Evolutionary conservation across 2,329 filamentous ascomycete species (phyloP).

Genomic region (Fusarium bactridioides): DNA sequence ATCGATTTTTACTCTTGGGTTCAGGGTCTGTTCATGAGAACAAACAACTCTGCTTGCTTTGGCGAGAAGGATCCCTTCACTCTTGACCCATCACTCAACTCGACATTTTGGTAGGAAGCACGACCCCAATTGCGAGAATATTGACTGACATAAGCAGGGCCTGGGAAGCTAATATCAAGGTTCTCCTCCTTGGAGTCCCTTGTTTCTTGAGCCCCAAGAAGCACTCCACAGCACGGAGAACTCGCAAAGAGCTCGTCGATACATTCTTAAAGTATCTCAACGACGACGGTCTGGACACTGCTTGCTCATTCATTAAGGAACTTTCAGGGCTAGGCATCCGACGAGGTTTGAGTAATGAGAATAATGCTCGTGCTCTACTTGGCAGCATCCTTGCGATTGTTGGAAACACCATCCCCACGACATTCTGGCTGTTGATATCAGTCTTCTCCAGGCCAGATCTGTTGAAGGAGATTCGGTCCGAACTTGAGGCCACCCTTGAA

Average conservation of each 20-base stretch:
- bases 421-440: slow-evolving; percentile 23
- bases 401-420: slow-evolving; percentile 30
- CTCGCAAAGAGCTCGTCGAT: slow-evolving; percentile 21
- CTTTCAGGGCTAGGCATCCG: slow-evolving; percentile 18
- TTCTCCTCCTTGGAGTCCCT: slow-evolving; percentile 20
- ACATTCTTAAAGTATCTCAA: slow-evolving; percentile 20
- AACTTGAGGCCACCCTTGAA: slow-evolving; percentile 16
- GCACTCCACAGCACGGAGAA: slow-evolving; percentile 1
- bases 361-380: slow-evolving; percentile 31
- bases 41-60: slow-evolving; percentile 35
- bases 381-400: slow-evolving; percentile 31
- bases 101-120: slow-evolving; percentile 7
- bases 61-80: slow-evolving; percentile 29
- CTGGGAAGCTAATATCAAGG: slow-evolving; percentile 32
- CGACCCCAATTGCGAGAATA: fast-evolving
- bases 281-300: slow-evolving; percentile 7
- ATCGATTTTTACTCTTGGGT: slow-evolving; percentile 29
- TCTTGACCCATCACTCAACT: background rate
- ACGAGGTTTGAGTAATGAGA: slow-evolving; percentile 28
- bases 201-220: slow-evolving; percentile 30
- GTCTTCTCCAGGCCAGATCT: slow-evolving; percentile 20
- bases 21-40: slow-evolving; percentile 28
- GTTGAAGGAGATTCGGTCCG: background rate
- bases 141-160: background rate
- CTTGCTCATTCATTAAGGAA: slow-evolving; percentile 29